phyloP scores from a whole-genome alignment of 768 basidiomycete genomes.

The Lactarius evosmus region DNA sequence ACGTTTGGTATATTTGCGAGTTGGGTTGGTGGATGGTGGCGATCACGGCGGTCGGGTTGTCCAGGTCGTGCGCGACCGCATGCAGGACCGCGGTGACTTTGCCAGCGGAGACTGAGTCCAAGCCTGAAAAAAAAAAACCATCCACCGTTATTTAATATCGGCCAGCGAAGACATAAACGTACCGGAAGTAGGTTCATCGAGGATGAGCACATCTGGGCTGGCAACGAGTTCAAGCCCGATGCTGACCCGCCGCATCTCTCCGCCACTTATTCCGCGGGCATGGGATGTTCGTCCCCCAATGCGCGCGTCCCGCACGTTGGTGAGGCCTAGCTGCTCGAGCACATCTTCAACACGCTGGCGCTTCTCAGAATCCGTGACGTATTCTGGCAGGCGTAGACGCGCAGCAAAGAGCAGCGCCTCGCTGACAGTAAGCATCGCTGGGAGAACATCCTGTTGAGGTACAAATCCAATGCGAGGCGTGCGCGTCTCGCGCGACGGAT shows the following conservation, averaged over 20 bases:
- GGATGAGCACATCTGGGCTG: slow-evolving; percentile 54
- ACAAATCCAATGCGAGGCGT: slow-evolving; percentile 75
- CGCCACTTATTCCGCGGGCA: slow-evolving; percentile 62
- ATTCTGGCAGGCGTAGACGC: slow-evolving; percentile 77
- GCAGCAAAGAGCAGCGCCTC: slow-evolving; percentile 81
- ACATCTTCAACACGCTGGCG: slow-evolving; percentile 62
- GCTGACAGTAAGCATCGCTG: slow-evolving; percentile 53
- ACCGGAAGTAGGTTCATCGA: slow-evolving; percentile 62
- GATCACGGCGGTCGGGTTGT: slow-evolving; percentile 63
- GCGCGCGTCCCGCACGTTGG: slow-evolving; percentile 60
- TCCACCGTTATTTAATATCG: not conserved
- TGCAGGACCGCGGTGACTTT: slow-evolving; percentile 44
- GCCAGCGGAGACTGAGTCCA: slow-evolving; percentile 33
- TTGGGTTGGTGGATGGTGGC: slow-evolving; percentile 69
- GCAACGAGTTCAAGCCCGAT: slow-evolving; percentile 61
- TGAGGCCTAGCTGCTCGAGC: slow-evolving; percentile 75
- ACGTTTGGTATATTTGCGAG: slow-evolving; percentile 55
- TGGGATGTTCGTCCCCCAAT: slow-evolving; percentile 67
- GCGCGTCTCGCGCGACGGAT: slow-evolving; percentile 30
- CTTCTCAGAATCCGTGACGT: slow-evolving; percentile 59
- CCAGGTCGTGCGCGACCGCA: slow-evolving; percentile 64
- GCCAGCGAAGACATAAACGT: slow-evolving; percentile 45
- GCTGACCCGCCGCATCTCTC: slow-evolving; percentile 62
- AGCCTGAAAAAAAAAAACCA: slow-evolving; percentile 43
- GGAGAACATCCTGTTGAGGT: slow-evolving; percentile 82